Base-by-base conservation (phyloP, 2,329 filamentous ascomycete species). In the Apiospora koreana region DNA sequence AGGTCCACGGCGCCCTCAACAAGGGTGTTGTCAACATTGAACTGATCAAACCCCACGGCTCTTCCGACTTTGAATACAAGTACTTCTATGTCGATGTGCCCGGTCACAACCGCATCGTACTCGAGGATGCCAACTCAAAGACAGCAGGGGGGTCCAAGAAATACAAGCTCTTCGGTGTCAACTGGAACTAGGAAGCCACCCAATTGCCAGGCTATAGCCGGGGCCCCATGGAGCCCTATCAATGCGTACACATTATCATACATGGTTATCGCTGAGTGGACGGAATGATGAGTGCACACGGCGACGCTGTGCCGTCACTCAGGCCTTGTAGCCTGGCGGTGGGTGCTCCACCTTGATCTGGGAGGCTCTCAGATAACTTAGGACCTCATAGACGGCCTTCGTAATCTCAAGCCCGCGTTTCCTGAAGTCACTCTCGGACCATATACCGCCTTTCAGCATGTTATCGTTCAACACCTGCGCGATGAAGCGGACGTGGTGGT, bases 21-120 rank as follows among this genome's bases (percentile, higher is more conserved):
- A 87, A 87, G 35, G 95, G 95, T 18, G 85, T 91, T 0, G 94
- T 94, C 8, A 86, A 90, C 74, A 83, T 97, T 69, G 94, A 98
- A 79, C 89, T 97, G 87, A 87, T 91, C 65, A 94, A 91, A 80
- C 84, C 85, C 45, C 85, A 87, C 1, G 89, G 89, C 42, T 86
- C 90, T 46, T 81, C 85, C 67, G 90, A 94, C 50, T 94, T 90
- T 78, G 88, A 93, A 75, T 98, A 97, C 81, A 89, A 91, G 78
- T 90, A 94, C 78, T 85, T 98, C 54, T 93, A 90, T 68, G 79
- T 98, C 65, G 94, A 97, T 80, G 88, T 97, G 35, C 91, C 88
- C 75, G 94, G 93, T 0, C 87, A 91, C 67, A 84, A 86, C 69
- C 84, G 90, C 71, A 86, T 93, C 68, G 92, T 91, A 73, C 83